Conservation (phyloP, 2,329 filamentous ascomycete genomes). For the Albifimbria verrucaria region DNA sequence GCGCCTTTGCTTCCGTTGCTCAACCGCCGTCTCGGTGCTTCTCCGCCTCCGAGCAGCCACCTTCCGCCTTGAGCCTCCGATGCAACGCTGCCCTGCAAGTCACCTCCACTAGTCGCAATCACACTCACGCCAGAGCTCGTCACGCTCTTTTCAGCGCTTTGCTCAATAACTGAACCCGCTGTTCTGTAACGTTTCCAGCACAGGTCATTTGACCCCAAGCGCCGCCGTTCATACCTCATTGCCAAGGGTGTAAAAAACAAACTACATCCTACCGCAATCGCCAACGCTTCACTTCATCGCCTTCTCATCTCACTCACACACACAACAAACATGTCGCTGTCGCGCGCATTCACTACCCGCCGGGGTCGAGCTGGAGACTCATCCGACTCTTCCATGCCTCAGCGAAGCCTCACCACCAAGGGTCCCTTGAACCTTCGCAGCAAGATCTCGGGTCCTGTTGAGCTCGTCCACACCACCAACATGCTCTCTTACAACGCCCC, state of each 20-base stretch:
- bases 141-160: not conserved
- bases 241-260: not conserved
- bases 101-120: not conserved
- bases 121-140: not conserved
- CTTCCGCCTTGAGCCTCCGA: conserved; percentile 12
- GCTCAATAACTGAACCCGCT: not conserved
- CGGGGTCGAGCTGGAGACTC: conserved; percentile 53
- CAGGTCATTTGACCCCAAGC: not conserved
- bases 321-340: conserved; percentile 48
- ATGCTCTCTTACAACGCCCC: conserved; percentile 94
- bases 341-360: conserved; percentile 69
- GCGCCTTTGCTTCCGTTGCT: not conserved
- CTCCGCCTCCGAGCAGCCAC: conserved; percentile 6
- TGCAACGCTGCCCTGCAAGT: conserved; percentile 1
- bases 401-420: conserved; percentile 51
- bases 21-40: not conserved
- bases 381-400: conserved; percentile 38
- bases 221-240: not conserved
- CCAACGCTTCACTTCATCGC: conserved; percentile 4
- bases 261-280: not conserved
- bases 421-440: conserved; percentile 46
- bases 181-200: not conserved
- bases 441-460: conserved; percentile 84
- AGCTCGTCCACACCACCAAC: conserved; percentile 91
- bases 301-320: conserved; percentile 6